These are phyloP conservation scores for Panaeolus papilionaceus DNA, from an alignment of 768 basidiomycete species.

Conservation along the genomic window DNA sequence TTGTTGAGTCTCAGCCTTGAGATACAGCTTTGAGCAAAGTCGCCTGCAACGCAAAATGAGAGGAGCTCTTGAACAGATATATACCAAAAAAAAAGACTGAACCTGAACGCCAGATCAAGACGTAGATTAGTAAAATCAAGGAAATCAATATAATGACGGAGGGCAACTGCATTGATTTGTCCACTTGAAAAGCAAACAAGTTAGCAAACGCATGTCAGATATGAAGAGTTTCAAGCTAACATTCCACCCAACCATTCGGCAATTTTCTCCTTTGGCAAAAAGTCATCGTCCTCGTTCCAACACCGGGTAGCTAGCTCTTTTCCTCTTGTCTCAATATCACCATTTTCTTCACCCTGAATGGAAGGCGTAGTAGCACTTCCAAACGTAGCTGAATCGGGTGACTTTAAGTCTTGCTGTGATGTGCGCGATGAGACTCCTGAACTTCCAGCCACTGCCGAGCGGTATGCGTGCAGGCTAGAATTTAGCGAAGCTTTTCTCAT, in stretches of 20 bases:
- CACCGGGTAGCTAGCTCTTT: conserved; percentile 79
- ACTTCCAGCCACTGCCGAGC: conserved; percentile 17
- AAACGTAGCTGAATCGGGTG: conserved; percentile 56
- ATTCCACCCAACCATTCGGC: conserved; percentile 95
- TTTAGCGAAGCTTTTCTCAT: conserved; percentile 5
- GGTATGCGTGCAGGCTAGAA: conserved; percentile 10
- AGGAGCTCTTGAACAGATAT: neutral
- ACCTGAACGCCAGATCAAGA: conserved; percentile 93
- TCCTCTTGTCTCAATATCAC: conserved; percentile 67
- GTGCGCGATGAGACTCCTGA: conserved; percentile 35
- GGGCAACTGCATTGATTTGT: conserved; percentile 72
- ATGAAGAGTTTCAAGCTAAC: conserved; percentile 57
- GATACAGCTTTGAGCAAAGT: conserved; percentile 88
- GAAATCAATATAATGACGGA: conserved; percentile 83
- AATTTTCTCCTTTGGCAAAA: conserved; percentile 88
- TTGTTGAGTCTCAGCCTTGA: conserved; percentile 97
- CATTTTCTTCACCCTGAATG: conserved; percentile 50
- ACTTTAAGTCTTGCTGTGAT: conserved; percentile 63
- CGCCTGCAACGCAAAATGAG: conserved; percentile 53
- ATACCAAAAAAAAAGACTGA: conserved; percentile 16
- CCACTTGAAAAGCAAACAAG: conserved; percentile 52
- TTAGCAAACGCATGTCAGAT: conserved; percentile 18
- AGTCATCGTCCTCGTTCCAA: conserved; percentile 86
- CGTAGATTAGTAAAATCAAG: conserved; percentile 88
- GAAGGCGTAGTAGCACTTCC: conserved; percentile 50